These are phyloP conservation scores for Paraleonurus japonicus DNA, from an alignment of 257 asterid genomes.

Conservation along the genomic window DNA sequence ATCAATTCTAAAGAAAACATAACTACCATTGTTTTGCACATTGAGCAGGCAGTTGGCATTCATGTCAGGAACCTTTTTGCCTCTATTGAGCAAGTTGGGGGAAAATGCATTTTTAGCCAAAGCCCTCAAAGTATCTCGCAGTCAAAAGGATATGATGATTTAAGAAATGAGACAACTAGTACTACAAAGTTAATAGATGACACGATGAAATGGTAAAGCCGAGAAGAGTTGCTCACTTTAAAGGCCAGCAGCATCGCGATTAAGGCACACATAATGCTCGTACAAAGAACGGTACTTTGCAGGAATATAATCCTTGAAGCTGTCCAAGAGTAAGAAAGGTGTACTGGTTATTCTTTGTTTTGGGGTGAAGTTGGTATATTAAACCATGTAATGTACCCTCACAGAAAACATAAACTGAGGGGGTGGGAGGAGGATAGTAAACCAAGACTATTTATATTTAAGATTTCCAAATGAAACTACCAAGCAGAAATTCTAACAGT, in stretches of 20 bases:
- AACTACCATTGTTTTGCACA: neutral
- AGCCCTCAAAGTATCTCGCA: neutral
- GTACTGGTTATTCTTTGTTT: neutral
- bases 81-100: neutral
- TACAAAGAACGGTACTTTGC: constrained; percentile 65
- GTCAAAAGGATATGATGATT: neutral
- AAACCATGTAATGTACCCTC: neutral
- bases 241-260: constrained; percentile 35
- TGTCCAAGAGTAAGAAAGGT: constrained; percentile 37
- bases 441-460: neutral
- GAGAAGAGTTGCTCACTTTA: constrained; percentile 34
- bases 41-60: neutral
- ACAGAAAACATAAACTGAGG: neutral
- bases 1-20: neutral
- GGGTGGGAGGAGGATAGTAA: neutral
- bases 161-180: neutral
- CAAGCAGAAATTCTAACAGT: neutral
- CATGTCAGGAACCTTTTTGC: neutral
- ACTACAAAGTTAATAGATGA: neutral
- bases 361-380: neutral
- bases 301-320: constrained; percentile 87
- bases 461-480: neutral
- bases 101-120: neutral
- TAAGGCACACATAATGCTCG: constrained; percentile 50
- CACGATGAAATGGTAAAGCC: neutral